Evolutionary conservation across 2,329 filamentous ascomycete species (phyloP).

Genomic region (Penicillium crustosum): DNA sequence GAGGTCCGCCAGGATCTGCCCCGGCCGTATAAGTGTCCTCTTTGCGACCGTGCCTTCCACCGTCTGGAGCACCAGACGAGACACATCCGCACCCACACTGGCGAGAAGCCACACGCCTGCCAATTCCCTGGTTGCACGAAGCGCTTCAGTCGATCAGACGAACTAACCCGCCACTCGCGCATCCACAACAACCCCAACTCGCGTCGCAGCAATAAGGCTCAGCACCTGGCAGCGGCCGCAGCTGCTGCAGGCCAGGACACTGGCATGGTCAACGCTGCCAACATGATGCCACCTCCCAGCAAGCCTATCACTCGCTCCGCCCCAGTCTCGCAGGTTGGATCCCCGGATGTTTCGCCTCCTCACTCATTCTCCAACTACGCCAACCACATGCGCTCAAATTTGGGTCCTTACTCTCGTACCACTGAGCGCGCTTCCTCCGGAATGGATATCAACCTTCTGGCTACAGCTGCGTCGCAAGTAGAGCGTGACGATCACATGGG

Average conservation of each 20-base stretch:
- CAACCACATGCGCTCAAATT: slow-evolving; percentile 57
- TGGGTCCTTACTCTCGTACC: slow-evolving; percentile 55
- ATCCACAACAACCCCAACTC: slow-evolving; percentile 99
- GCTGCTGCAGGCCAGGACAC: slow-evolving; percentile 56
- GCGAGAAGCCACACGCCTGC: slow-evolving; percentile 97
- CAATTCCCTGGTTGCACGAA: slow-evolving; percentile 94
- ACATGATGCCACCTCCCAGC: slow-evolving; percentile 76
- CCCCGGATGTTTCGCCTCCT: slow-evolving; percentile 94
- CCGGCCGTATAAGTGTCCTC: slow-evolving; percentile 94
- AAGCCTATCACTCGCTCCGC: slow-evolving; percentile 85
- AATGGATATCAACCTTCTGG: slow-evolving; percentile 66
- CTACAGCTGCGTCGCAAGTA: slow-evolving; percentile 67
- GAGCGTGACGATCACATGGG: slow-evolving; percentile 59
- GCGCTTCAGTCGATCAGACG: slow-evolving; percentile 93
- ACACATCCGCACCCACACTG: slow-evolving; percentile 95
- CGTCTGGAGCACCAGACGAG: slow-evolving; percentile 89
- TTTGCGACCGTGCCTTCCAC: slow-evolving; percentile 98
- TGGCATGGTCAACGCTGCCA: slow-evolving; percentile 47
- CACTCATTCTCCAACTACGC: slow-evolving; percentile 73
- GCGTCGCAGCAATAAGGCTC: slow-evolving; percentile 82
- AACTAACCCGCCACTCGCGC: slow-evolving; percentile 92
- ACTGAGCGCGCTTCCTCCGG: slow-evolving; percentile 51
- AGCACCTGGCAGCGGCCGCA: slow-evolving; percentile 59
- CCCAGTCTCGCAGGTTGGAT: slow-evolving; percentile 79
- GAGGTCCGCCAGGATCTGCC: slow-evolving; percentile 73